Conservation (phyloP, 2,329 filamentous ascomycete species). For the Xylaria multiplex region DNA sequence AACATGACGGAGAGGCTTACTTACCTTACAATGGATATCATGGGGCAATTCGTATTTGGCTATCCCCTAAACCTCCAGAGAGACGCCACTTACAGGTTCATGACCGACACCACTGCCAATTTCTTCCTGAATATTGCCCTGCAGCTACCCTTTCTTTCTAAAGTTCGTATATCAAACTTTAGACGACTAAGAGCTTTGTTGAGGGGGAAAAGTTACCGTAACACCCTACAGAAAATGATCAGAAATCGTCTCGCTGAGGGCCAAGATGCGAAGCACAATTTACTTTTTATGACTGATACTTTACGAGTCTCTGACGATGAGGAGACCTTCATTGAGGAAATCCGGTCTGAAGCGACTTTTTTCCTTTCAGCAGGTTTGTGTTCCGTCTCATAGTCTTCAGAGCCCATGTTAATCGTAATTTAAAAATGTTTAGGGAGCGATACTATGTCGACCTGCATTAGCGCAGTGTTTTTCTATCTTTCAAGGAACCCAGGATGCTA, state of each 20-base stretch:
- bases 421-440: conserved; percentile 21
- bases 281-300: conserved; percentile 25
- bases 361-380: conserved; percentile 26
- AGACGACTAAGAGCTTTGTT: conserved; percentile 10
- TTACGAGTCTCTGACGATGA: conserved; percentile 12
- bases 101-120: conserved; percentile 10
- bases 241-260: conserved; percentile 9
- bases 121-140: conserved; percentile 21
- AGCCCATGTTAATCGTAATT: neutral
- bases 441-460: conserved; percentile 21
- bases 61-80: conserved; percentile 33
- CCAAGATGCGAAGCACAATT: conserved; percentile 19
- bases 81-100: conserved; percentile 6
- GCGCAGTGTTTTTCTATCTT: conserved; percentile 29
- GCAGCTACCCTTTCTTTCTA: conserved; percentile 18
- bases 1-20: conserved; percentile 29
- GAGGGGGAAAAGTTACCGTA: conserved; percentile 15
- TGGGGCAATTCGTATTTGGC: conserved; percentile 33
- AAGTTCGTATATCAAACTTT: conserved; percentile 1
- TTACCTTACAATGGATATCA: conserved; percentile 33
- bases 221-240: conserved; percentile 12
- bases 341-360: conserved; percentile 20
- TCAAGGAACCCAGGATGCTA: conserved; percentile 12
- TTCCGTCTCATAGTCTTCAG: neutral
- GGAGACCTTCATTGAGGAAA: conserved; percentile 9